Evolutionary conservation across 306 rosid genomes (phyloP), one percentile per base, ranked within the genome.

Genomic region (Astragalus glycyphyllos): DNA sequence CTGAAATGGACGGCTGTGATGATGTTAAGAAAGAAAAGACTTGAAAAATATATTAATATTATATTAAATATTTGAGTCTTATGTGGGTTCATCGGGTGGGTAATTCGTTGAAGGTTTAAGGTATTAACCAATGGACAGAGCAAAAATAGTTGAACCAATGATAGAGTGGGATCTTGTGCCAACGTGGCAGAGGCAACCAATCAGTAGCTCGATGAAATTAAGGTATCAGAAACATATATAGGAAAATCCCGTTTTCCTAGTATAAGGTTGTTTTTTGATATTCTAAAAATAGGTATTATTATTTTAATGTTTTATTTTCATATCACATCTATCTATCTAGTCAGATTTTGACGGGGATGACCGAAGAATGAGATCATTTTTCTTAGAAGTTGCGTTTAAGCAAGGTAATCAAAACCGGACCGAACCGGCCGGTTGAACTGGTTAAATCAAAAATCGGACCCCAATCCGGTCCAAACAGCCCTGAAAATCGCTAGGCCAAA

Each of bases 191-290:
- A 51, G 69, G 55, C 47, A 85, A 58, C 98, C 96, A 94, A 87
- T 94, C 89, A 87, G 76, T 77, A 54, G 73, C 89, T 94, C 96
- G 96, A 87, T 74, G 89, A 86, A 73, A 83, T 91, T 94, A 94
- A 94, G 99, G 99, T 81, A 82, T 90, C 89, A 80, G 78, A 45
- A 68, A 62, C 16, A 9, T 8, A 26, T 15, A 45, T 31, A 61
- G 26, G 3, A 42, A 73, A 47, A 26, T 26, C 31, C 32, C 1
- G 37, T 66, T 29, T 59, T 37, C 14, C 5, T 44, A 4, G 23
- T 13, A n/a, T 26, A 26, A 26, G 31, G 31, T 12, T 7, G n/a
- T 32, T 31, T 17, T 2, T 10, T 5, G 14, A 13, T 53, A 14
- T 38, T 59, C 12, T 8, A 56, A 31, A 44, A 14, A 11, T 8